These are phyloP conservation scores for Botrytis fragariae DNA, from an alignment of 2,329 filamentous ascomycete species.

Conservation along the genomic window DNA sequence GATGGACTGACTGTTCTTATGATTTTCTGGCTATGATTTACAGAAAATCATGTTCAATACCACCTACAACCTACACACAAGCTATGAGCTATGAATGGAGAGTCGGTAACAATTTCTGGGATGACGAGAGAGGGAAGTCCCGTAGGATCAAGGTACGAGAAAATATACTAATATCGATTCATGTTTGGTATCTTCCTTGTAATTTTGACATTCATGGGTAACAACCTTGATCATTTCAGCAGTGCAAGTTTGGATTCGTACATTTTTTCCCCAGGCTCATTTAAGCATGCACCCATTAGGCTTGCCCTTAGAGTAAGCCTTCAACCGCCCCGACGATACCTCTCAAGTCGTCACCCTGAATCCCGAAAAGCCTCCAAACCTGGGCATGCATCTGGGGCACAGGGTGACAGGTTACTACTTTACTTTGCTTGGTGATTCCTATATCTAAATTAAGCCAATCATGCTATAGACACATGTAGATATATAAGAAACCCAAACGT, in stretches of 20 bases:
- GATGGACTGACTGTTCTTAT: not conserved
- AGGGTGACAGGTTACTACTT: not conserved
- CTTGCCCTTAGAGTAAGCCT: not conserved
- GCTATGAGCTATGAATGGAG: not conserved
- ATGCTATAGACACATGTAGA: not conserved
- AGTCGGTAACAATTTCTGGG: not conserved
- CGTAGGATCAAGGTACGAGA: not conserved
- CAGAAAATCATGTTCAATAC: not conserved
- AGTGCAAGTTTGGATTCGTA: not conserved
- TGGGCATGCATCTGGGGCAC: not conserved
- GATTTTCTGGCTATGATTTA: not conserved
- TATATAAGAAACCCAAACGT: not conserved
- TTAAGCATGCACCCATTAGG: not conserved
- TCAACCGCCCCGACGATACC: not conserved
- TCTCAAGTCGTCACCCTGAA: not conserved
- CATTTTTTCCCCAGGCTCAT: not conserved
- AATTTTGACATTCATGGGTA: not conserved
- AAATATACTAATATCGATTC: not conserved
- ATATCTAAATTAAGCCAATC: not conserved
- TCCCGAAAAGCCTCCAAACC: not conserved
- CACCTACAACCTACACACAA: not conserved
- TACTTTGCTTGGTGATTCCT: not conserved
- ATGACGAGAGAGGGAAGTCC: not conserved
- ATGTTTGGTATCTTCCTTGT: constrained; percentile 1
- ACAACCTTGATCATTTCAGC: not conserved